Conservation (phyloP, 768 basidiomycete species). For the Termitomyces sp. region DNA sequence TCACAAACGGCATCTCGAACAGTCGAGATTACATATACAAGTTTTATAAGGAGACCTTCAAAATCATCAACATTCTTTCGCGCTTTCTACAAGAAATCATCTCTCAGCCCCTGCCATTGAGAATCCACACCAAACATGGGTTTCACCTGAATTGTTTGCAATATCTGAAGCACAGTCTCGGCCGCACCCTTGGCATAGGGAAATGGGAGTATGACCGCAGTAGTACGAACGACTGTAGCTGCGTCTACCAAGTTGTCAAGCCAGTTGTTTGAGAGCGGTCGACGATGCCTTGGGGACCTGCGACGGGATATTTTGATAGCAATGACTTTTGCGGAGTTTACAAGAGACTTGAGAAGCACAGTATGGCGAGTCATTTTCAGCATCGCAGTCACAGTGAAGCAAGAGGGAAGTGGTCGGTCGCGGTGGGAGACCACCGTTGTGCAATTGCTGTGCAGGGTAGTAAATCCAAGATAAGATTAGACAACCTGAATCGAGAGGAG, state of each 20-base stretch:
- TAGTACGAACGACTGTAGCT: neutral
- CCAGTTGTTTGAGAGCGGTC: neutral
- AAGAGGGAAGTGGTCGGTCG: too few relatives aligned
- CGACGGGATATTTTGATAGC: neutral
- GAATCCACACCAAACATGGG: neutral
- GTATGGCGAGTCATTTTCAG: too few relatives aligned
- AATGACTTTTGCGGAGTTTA: neutral
- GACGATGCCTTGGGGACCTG: too few relatives aligned
- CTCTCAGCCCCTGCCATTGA: neutral
- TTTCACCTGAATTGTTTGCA: neutral
- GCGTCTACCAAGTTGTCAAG: neutral
- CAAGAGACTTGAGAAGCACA: too few relatives aligned
- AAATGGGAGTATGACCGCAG: neutral
- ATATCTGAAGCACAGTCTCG: neutral
- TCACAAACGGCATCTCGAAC: neutral
- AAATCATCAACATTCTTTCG: slow-evolving; percentile 4
- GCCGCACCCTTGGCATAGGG: slow-evolving; percentile 1
- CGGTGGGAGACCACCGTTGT: too few relatives aligned
- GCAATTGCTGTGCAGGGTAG: too few relatives aligned
- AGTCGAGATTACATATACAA: neutral
- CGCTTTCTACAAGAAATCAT: neutral
- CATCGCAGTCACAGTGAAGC: too few relatives aligned
- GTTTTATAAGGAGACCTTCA: neutral
- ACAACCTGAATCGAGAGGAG: too few relatives aligned
- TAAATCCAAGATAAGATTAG: too few relatives aligned